Conservation (phyloP, 352 stramenopile genomes). For the Globisporangium sylvaticum region DNA sequence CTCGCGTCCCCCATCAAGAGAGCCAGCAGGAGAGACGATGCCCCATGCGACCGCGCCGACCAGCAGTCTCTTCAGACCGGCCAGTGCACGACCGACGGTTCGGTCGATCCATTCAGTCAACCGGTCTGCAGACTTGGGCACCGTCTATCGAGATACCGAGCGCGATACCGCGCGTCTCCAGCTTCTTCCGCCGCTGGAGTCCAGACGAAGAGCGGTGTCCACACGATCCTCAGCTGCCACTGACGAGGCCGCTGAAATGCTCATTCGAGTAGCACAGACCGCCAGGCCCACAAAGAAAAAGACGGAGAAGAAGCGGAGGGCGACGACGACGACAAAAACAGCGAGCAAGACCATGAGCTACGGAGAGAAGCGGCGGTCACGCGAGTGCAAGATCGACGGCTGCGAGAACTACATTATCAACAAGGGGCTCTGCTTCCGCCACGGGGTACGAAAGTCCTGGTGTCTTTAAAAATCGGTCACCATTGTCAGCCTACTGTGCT, state of each 20-base stretch:
- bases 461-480: background rate
- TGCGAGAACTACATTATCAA: constrained; percentile 52
- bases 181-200: background rate
- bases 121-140: background rate
- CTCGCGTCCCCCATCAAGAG: background rate
- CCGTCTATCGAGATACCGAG: background rate
- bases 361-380: constrained; percentile 27
- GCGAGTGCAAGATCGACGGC: constrained; percentile 29
- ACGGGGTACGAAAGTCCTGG: constrained; percentile 24
- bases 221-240: background rate
- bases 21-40: background rate
- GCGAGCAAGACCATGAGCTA: background rate
- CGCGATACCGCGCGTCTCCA: background rate
- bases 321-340: background rate
- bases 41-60: too few species aligned
- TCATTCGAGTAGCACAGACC: background rate
- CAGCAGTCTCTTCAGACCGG: background rate
- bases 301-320: background rate
- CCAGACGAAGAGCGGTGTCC: background rate
- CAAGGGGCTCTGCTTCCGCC: constrained; percentile 38
- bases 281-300: background rate
- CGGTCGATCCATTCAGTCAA: too few species aligned
- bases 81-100: too few species aligned
- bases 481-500: background rate
- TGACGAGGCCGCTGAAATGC: background rate